Conservation (phyloP, 129 eudicot species). For the Pulicaria dysenterica region DNA sequence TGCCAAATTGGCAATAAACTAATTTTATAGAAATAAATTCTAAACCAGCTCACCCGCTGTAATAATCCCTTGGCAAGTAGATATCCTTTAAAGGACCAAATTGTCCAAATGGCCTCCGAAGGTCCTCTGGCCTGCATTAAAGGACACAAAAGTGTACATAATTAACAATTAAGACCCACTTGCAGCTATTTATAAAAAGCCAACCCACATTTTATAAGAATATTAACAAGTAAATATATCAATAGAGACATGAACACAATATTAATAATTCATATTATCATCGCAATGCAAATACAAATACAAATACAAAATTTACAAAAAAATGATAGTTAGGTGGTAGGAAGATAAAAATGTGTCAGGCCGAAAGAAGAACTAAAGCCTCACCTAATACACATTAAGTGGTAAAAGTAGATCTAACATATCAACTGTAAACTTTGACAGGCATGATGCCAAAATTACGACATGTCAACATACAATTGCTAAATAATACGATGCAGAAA, state of each 20-base stretch:
- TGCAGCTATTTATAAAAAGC: neutral
- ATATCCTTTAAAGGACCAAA: constrained; percentile 80
- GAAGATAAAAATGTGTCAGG: neutral
- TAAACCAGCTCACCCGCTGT: constrained; percentile 71
- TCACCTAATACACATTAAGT: neutral
- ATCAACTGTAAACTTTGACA: too few relatives aligned
- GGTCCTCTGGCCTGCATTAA: constrained; percentile 76
- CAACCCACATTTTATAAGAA: neutral
- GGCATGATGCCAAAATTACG: neutral
- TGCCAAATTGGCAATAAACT: neutral
- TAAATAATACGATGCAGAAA: neutral
- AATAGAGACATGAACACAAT: neutral
- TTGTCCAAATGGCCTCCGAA: constrained; percentile 79
- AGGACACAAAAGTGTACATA: neutral
- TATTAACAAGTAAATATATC: neutral
- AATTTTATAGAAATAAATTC: neutral
- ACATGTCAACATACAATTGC: neutral
- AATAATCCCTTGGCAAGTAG: constrained; percentile 87
- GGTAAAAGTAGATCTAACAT: neutral
- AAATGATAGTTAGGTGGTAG: neutral
- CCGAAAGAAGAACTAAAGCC: neutral
- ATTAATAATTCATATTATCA: neutral
- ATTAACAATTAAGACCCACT: neutral
- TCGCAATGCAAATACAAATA: too few relatives aligned
- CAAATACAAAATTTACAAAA: neutral